These are phyloP conservation scores for Mitragyna speciosa DNA, from an alignment of 257 asterid species.

Conservation along the genomic window DNA sequence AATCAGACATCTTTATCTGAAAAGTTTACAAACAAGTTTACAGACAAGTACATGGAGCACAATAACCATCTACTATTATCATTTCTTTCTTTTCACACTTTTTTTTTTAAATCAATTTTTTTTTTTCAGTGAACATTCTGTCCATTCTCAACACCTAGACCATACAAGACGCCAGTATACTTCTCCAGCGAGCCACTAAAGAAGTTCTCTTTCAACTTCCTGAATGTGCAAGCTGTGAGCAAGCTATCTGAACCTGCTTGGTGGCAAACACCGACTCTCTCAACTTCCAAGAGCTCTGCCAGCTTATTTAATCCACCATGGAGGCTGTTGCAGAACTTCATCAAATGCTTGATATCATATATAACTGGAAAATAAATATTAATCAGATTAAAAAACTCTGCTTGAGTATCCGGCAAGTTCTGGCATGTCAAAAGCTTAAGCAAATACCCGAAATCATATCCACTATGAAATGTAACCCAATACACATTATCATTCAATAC, in stretches of 20 bases:
- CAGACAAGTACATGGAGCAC: constrained; percentile 32
- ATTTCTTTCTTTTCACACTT: constrained; percentile 24
- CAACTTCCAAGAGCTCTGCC: constrained; percentile 68
- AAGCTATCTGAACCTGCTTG: constrained; percentile 85
- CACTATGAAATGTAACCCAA: constrained; percentile 82
- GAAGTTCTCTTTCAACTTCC: constrained; percentile 65
- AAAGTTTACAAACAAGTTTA: constrained; percentile 47
- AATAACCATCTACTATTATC: constrained; percentile 20
- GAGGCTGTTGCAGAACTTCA: constrained; percentile 68
- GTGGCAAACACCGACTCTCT: constrained; percentile 77
- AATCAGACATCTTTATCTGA: constrained; percentile 24
- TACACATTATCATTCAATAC: constrained; percentile 60
- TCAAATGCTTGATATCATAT: constrained; percentile 68
- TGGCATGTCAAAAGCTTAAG: constrained; percentile 69
- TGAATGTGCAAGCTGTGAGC: constrained; percentile 63
- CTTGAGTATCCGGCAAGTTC: constrained; percentile 56
- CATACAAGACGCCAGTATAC: constrained; percentile 71
- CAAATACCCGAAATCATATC: constrained; percentile 74
- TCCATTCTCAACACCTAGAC: constrained; percentile 68
- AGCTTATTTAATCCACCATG: constrained; percentile 81
- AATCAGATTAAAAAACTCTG: constrained; percentile 54
- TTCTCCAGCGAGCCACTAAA: constrained; percentile 64
- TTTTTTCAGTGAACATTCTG: constrained; percentile 37
- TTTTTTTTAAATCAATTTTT: constrained; percentile 9
- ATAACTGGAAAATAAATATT: constrained; percentile 60